A percentile compares a stretch with the other conserved stretches of the same genome.
These are phyloP conservation scores for Pyrenophora teres DNA, from an alignment of 2,329 filamentous ascomycete species.

Conservation along the genomic window DNA sequence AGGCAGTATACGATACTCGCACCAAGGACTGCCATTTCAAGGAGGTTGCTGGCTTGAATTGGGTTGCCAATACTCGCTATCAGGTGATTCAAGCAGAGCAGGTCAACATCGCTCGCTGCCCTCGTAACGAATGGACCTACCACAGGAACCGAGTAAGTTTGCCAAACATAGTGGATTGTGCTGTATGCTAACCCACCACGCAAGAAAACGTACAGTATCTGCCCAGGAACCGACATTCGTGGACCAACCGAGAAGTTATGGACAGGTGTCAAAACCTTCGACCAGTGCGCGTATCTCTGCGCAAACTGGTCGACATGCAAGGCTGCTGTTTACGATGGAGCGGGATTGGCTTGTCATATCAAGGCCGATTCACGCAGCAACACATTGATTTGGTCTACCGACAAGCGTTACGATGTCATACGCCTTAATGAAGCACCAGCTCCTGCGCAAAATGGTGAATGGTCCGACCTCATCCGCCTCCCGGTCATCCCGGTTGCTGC, in stretches of 20 bases:
- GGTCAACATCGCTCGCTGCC: conserved; percentile 31
- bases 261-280: conserved; percentile 14
- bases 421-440: conserved; percentile 17
- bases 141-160: conserved; percentile 21
- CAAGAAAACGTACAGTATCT: conserved; percentile 30
- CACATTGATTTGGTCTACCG: conserved; percentile 34
- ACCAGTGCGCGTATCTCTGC: conserved; percentile 32
- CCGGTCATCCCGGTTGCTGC: conserved; percentile 38
- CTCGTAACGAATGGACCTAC: conserved; percentile 25
- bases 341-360: conserved; percentile 26
- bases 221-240: conserved; percentile 30
- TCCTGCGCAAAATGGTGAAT: conserved; percentile 25
- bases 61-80: conserved; percentile 27
- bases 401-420: conserved; percentile 35
- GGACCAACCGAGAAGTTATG: conserved; percentile 24
- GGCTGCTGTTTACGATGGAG: conserved; percentile 30
- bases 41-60: conserved; percentile 19
- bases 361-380: conserved; percentile 29
- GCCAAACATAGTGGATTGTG: not conserved
- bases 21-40: conserved; percentile 31
- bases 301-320: conserved; percentile 24
- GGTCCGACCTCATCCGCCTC: conserved; percentile 33
- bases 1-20: conserved; percentile 32
- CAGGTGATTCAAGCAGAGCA: conserved; percentile 31
- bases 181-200: not conserved